Evolutionary conservation across 2,329 filamentous ascomycete genomes (phyloP).

Genomic region (Westerdykella sp.): DNA sequence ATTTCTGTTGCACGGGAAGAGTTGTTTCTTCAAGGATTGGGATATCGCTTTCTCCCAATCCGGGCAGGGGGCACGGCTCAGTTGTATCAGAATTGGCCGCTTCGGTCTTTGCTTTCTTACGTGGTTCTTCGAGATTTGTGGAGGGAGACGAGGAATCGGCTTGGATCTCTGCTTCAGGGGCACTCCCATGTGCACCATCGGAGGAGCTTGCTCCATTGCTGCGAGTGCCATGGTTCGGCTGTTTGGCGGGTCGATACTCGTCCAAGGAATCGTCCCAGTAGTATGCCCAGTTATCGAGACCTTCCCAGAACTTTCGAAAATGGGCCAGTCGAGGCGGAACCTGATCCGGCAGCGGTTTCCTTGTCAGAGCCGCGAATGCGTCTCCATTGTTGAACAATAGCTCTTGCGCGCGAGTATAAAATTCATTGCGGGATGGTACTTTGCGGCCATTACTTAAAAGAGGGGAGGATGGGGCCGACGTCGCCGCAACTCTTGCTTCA

Average conservation of each 20-base stretch:
- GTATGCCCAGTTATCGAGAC: slow-evolving; percentile 53
- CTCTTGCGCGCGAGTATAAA: slow-evolving; percentile 46
- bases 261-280: slow-evolving; percentile 59
- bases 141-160: slow-evolving; percentile 7
- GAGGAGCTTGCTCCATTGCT: no score
- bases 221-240: neutral
- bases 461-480: slow-evolving; percentile 13
- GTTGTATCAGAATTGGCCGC: slow-evolving; percentile 2
- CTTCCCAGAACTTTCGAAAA: slow-evolving; percentile 55
- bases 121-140: slow-evolving; percentile 20
- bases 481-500: slow-evolving; percentile 19
- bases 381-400: slow-evolving; percentile 51
- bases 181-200: neutral
- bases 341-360: slow-evolving; percentile 43
- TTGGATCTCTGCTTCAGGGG: slow-evolving; percentile 9
- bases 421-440: slow-evolving; percentile 45
- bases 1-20: slow-evolving; percentile 3
- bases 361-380: slow-evolving; percentile 51
- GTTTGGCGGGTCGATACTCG: slow-evolving; percentile 43
- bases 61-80: slow-evolving; percentile 7
- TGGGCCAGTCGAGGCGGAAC: slow-evolving; percentile 48
- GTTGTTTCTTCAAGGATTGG: neutral
- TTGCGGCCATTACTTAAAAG: slow-evolving; percentile 46
- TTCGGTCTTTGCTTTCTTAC: slow-evolving; percentile 37
- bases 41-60: neutral